These are phyloP conservation scores for Amanita subjunquillea DNA, from an alignment of 768 basidiomycete genomes.

Conservation along the genomic window DNA sequence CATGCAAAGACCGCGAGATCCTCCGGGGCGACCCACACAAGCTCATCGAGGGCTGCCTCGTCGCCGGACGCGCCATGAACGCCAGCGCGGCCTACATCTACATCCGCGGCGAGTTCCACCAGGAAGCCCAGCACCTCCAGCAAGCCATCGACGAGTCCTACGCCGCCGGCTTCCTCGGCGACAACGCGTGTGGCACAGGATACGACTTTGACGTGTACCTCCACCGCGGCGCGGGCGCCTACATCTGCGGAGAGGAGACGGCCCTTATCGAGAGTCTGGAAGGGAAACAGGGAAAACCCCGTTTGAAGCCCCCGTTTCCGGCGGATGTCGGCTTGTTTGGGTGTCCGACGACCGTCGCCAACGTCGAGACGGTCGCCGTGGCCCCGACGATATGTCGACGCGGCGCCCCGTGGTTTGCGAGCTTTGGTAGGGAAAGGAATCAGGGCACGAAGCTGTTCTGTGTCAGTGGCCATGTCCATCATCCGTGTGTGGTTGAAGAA, in stretches of 20 bases:
- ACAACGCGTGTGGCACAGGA: constrained; percentile 85
- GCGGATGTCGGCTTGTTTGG: constrained; percentile 98
- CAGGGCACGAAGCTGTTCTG: constrained; percentile 97
- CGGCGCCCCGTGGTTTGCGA: constrained; percentile 83
- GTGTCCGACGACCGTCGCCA: constrained; percentile 94
- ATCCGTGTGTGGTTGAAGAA: constrained; percentile 96
- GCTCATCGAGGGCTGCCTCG: constrained; percentile 93
- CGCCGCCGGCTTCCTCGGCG: constrained; percentile 77
- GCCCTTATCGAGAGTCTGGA: constrained; percentile 95
- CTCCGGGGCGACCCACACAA: constrained; percentile 98
- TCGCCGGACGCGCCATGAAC: constrained; percentile 96
- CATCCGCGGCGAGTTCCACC: constrained; percentile 96
- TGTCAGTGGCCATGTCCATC: constrained; percentile 95
- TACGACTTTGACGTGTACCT: constrained; percentile 97
- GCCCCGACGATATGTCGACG: constrained; percentile 94
- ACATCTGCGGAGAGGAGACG: constrained; percentile 98
- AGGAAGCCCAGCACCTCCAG: constrained; percentile 89
- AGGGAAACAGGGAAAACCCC: constrained; percentile 97
- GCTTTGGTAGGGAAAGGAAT: constrained; percentile 87
- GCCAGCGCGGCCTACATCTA: constrained; percentile 99
- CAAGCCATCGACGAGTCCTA: constrained; percentile 96
- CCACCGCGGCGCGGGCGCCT: constrained; percentile 97
- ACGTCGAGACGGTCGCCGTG: constrained; percentile 97
- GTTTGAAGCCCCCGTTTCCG: constrained; percentile 97
- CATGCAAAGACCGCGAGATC: constrained; percentile 98